Evolutionary conservation across 371 early-diverging fungal species (phyloP).

Genomic region (Vittaforma corneae): DNA sequence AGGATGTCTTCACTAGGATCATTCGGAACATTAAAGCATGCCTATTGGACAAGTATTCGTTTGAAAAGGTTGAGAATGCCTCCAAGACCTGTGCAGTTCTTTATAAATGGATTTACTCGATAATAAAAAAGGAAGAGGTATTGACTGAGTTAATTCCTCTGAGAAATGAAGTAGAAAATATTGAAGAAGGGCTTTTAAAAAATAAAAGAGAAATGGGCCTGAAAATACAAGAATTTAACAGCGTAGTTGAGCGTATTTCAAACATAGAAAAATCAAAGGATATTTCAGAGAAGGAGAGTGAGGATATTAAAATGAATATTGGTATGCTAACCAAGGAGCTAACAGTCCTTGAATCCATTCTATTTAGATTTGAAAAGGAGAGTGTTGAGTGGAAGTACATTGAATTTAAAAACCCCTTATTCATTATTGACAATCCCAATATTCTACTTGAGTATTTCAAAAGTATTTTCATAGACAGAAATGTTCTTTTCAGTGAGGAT

Average conservation of each 20-base stretch:
- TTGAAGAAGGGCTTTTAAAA: neutral
- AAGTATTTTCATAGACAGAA: too few species aligned
- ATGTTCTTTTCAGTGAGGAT: too few species aligned
- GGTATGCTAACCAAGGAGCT: slow-evolving; percentile 11
- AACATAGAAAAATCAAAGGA: neutral
- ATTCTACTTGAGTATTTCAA: too few species aligned
- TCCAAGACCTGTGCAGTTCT: slow-evolving; percentile 92
- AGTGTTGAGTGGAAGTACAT: neutral
- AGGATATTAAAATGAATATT: slow-evolving; percentile 15
- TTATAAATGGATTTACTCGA: slow-evolving; percentile 88
- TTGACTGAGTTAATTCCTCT: slow-evolving; percentile 82
- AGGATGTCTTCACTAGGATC: neutral
- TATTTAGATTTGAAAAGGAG: slow-evolving; percentile 15
- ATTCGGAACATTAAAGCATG: neutral
- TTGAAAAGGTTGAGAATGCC: slow-evolving; percentile 83
- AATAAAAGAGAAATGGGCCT: neutral
- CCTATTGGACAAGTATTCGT: slow-evolving; percentile 37
- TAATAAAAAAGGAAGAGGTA: slow-evolving; percentile 76
- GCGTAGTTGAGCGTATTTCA: neutral
- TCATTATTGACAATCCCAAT: too few species aligned
- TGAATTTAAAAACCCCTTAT: neutral
- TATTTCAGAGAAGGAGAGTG: slow-evolving; percentile 5
- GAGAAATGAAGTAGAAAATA: slow-evolving; percentile 63
- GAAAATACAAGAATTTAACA: slow-evolving; percentile 13
- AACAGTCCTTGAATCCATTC: neutral